phyloP scores from a whole-genome alignment of 169 alveolate genomes.

The Plasmodium inui region DNA sequence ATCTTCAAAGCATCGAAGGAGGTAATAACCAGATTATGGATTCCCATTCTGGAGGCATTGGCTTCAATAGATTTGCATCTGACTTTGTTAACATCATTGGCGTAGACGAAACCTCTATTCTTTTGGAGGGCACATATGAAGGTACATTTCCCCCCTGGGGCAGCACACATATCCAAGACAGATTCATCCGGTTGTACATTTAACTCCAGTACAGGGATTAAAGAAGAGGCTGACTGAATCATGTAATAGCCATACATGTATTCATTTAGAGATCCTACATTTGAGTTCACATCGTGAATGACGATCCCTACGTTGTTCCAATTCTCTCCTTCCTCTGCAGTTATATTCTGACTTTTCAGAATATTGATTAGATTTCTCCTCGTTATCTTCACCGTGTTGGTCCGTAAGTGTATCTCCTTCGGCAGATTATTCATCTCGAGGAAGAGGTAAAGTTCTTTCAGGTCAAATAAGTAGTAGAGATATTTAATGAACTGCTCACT shows the following conservation, averaged over 20 bases:
- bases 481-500: constrained; percentile 89
- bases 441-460: constrained; percentile 28
- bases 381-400: constrained; percentile 93
- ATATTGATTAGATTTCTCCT: constrained; percentile 93
- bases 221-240: constrained; percentile 95
- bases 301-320: constrained; percentile 89
- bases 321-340: constrained; percentile 90
- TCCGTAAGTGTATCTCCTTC: constrained; percentile 34
- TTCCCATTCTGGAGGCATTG: constrained; percentile 91
- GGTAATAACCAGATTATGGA: constrained; percentile 92
- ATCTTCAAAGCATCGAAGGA: constrained; percentile 95
- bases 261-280: constrained; percentile 98
- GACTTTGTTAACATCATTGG: constrained; percentile 94
- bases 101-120: constrained; percentile 94
- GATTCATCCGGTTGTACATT: constrained; percentile 83
- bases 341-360: constrained; percentile 94
- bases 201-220: constrained; percentile 93
- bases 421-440: constrained; percentile 45
- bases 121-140: constrained; percentile 95
- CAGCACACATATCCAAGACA: constrained; percentile 97
- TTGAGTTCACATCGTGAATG: constrained; percentile 93
- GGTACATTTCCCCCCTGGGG: constrained; percentile 99
- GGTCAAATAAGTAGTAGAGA: constrained; percentile 37
- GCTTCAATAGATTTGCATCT: constrained; percentile 94
- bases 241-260: constrained; percentile 97